Conservation (phyloP, 1,139 yeast genomes). For the Pichia sp. region DNA sequence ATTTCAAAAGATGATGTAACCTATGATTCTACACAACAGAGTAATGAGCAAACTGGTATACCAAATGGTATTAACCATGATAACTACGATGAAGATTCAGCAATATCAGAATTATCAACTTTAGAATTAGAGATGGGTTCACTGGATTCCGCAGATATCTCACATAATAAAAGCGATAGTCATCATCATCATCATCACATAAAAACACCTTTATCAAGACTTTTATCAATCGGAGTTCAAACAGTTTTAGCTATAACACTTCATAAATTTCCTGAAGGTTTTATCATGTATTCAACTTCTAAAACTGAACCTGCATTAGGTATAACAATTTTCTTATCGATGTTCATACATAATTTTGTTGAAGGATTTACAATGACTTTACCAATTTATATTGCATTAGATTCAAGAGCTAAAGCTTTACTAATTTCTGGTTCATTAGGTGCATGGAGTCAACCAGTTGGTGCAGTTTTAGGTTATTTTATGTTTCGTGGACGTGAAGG, state of each 20-base stretch:
- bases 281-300: constrained; percentile 74
- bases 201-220: constrained; percentile 65
- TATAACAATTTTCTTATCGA: constrained; percentile 69
- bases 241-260: constrained; percentile 81
- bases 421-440: constrained; percentile 63
- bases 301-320: constrained; percentile 71
- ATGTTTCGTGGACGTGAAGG: constrained; percentile 40
- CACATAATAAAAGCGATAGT: too few species aligned
- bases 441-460: constrained; percentile 81
- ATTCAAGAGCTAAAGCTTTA: constrained; percentile 58
- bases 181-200: constrained; percentile 70
- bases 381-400: constrained; percentile 72
- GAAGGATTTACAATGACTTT: constrained; percentile 94
- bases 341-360: constrained; percentile 84
- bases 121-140: too few species aligned
- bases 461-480: constrained; percentile 67
- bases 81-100: too few species aligned
- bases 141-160: too few species aligned
- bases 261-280: constrained; percentile 94
- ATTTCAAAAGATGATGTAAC: constrained; percentile 3
- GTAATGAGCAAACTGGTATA: background rate
- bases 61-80: background rate
- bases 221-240: constrained; percentile 81
- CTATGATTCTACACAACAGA: background rate
- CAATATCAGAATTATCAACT: too few species aligned